Base-by-base conservation (phyloP, 192 early-diverging fungal genomes). In the Pilobolus umbonatus region DNA sequence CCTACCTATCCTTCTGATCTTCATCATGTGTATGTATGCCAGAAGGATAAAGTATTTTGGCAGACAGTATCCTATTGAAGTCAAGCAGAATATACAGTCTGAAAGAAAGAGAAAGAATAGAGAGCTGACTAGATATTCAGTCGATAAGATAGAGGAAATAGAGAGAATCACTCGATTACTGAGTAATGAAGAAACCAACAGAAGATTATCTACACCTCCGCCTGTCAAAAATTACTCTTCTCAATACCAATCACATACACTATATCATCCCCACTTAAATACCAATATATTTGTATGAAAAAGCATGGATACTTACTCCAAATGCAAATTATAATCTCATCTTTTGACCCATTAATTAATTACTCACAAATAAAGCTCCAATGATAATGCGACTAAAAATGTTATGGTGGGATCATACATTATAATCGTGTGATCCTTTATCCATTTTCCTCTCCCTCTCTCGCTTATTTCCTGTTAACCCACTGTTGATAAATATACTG, bases 1-100 rank as follows among this genome's bases (percentile, higher is more conserved):
- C 14, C 36, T 57, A 21, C 36, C 55, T 10, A 11, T 57, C 7
- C 24, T 57, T 5, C 36, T 57, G 11, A 35, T 54, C 36, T 21
- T 57, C 39, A 44, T 40, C 39, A 57, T 57, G 55, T 57, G 55
- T 22, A 6, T 57, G 1, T 40, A 57, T 29, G 36, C 32, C 10
- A 21, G 55, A 29, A 57, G 44, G n/a, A 40, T 57, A 7, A 36
- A 57, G 3, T 21, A 15, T 15, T 30, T 57, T 26, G 55, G 55
- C 26, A 28, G 42, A 11, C 55, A 57, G 17, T 57, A 57, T 29
- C 55, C 55, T 1, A 42, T 57, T 12, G 52, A 54, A 22, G 35
- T 34, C 19, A 21, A 31, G 21, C 52, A 54, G 19, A 54, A n/a
- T 21, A 35, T 49, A 22, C n/a, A 42, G 12, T 17, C 39, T 1